These are phyloP conservation scores for Myriangium duriaei DNA, from an alignment of 2,329 filamentous ascomycete genomes.

Conservation along the genomic window DNA sequence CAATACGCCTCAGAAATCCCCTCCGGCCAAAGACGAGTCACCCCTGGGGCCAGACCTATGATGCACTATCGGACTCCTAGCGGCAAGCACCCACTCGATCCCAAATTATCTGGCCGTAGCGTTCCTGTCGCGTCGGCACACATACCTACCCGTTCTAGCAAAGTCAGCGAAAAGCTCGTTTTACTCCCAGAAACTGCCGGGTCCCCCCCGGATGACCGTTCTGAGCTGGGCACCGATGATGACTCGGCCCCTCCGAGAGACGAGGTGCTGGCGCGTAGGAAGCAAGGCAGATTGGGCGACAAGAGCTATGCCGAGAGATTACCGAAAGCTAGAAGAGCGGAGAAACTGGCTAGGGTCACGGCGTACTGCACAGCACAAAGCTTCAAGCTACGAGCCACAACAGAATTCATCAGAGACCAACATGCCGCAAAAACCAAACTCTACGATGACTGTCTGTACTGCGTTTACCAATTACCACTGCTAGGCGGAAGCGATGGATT, in stretches of 20 bases:
- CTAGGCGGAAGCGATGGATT: slow-evolving; percentile 79
- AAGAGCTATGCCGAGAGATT: slow-evolving; percentile 92
- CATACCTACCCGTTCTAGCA: slow-evolving; percentile 77
- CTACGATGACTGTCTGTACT: slow-evolving; percentile 95
- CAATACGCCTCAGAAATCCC: slow-evolving; percentile 91
- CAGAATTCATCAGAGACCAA: slow-evolving; percentile 73
- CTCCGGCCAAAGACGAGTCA: slow-evolving; percentile 74
- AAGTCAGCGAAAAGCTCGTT: slow-evolving; percentile 94
- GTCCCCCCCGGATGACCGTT: slow-evolving; percentile 32
- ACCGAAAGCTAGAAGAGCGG: slow-evolving; percentile 63
- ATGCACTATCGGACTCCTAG: slow-evolving; percentile 37
- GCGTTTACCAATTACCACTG: slow-evolving; percentile 83
- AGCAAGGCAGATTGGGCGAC: slow-evolving; percentile 47
- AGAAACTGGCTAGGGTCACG: slow-evolving; percentile 74
- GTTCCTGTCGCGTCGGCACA: slow-evolving; percentile 34
- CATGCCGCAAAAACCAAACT: slow-evolving; percentile 89
- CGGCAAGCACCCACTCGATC: slow-evolving; percentile 40
- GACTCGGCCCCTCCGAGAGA: slow-evolving; percentile 52
- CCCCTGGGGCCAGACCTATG: slow-evolving; percentile 42
- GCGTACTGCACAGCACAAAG: slow-evolving; percentile 94
- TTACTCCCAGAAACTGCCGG: slow-evolving; percentile 69
- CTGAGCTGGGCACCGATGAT: slow-evolving; percentile 49
- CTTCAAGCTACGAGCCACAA: slow-evolving; percentile 80
- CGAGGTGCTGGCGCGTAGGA: slow-evolving; percentile 51
- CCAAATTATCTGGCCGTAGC: slow-evolving; percentile 44